A percentile compares a stretch with the other conserved stretches of the same genome.
Evolutionary conservation across 2,329 filamentous ascomycete genomes (phyloP).

Genomic region (Neopestalotiopsis rosae): DNA sequence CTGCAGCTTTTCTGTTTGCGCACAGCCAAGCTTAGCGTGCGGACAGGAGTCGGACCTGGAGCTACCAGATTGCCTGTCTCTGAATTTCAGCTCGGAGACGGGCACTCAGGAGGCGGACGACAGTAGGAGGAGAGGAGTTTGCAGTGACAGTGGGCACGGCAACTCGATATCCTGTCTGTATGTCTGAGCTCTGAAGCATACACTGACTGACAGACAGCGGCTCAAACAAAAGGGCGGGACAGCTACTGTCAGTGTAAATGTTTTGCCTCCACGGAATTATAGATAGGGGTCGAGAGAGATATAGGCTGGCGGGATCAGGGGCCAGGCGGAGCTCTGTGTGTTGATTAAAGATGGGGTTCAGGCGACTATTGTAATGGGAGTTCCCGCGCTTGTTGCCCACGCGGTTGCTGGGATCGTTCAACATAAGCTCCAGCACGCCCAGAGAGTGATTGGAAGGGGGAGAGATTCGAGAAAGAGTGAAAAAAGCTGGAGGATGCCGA

Average conservation of each 20-base stretch:
- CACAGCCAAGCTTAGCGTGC: no score
- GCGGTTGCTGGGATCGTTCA: not conserved
- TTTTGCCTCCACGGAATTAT: constrained; percentile 15
- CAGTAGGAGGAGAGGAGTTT: not conserved
- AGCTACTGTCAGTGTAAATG: constrained; percentile 4
- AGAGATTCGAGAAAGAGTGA: not conserved
- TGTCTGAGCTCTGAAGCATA: constrained; percentile 7
- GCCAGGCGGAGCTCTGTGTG: constrained; percentile 10
- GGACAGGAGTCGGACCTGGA: no score
- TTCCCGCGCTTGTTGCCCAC: not conserved
- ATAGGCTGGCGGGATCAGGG: constrained; percentile 2
- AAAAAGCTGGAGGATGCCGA: not conserved
- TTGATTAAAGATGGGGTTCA: constrained; percentile 16
- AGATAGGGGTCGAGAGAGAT: constrained; percentile 20
- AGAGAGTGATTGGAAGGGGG: not conserved
- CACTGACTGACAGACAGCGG: not conserved
- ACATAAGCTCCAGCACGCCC: not conserved
- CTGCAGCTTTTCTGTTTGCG: no score
- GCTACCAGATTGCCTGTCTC: not conserved
- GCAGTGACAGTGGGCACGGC: not conserved
- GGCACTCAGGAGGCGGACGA: not conserved
- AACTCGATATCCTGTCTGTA: not conserved
- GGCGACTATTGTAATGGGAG: constrained; percentile 12
- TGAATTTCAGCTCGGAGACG: not conserved
- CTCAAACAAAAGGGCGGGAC: constrained; percentile 16